phyloP scores from a whole-genome alignment of 2,329 filamentous ascomycete species.

The Xylaria sp. region DNA sequence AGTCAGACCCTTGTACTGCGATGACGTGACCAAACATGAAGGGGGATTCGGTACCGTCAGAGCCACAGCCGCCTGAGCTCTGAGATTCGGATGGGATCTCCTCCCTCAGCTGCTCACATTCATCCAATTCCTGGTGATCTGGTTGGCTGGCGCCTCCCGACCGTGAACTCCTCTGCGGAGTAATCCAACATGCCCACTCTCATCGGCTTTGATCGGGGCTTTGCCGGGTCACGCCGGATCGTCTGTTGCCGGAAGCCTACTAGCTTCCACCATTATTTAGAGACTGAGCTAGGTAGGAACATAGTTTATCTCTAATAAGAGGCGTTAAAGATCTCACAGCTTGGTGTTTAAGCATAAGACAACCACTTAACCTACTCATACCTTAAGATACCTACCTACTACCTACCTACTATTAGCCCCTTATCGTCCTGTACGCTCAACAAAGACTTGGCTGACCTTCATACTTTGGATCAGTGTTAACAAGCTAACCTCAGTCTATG shows the following conservation, averaged over 20 bases:
- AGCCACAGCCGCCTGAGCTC: slow-evolving; percentile 6
- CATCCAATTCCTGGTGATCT: slow-evolving; percentile 2
- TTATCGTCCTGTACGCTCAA: too few species aligned
- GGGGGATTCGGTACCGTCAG: slow-evolving; percentile 3
- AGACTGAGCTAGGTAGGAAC: too few species aligned
- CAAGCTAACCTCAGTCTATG: not conserved
- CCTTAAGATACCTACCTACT: too few species aligned
- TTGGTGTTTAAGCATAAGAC: too few species aligned
- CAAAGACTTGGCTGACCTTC: too few species aligned
- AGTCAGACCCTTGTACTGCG: slow-evolving; percentile 12
- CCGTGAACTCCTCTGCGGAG: not conserved
- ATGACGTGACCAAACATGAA: slow-evolving; percentile 25
- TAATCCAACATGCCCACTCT: not conserved
- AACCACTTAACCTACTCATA: too few species aligned
- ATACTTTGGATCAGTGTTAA: too few species aligned
- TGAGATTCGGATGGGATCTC: slow-evolving; percentile 11
- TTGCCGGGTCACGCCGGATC: not conserved
- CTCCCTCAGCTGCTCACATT: not conserved
- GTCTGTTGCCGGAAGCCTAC: not conserved
- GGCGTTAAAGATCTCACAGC: too few species aligned
- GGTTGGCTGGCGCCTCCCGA: slow-evolving; percentile 10
- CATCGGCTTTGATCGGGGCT: not conserved
- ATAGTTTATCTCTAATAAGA: too few species aligned
- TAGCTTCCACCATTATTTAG: too few species aligned
- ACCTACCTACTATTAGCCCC: too few species aligned